Percentiles rank a stretch among this genome's conserved stretches.
phyloP scores from a whole-genome alignment of 2,329 filamentous ascomycete genomes.

The Elsinoe australis region DNA sequence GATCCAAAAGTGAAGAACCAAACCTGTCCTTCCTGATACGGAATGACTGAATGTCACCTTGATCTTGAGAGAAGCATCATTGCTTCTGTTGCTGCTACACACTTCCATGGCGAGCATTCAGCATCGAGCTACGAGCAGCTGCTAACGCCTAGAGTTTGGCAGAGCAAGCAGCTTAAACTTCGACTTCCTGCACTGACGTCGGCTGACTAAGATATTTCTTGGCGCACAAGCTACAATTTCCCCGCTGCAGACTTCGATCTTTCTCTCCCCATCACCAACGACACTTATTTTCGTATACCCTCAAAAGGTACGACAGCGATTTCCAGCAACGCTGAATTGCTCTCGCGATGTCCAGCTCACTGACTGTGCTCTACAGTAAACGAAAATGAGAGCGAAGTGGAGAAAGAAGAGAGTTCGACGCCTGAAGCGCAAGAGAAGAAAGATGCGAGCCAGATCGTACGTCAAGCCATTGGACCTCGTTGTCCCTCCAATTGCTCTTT shows the following conservation, averaged over 20 bases:
- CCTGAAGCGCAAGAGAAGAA: conserved; percentile 99
- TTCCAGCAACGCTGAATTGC: too few relatives aligned
- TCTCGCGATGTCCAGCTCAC: too few relatives aligned
- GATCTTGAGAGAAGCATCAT: neutral
- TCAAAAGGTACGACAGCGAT: conserved; percentile 30
- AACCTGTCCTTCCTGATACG: conserved; percentile 11
- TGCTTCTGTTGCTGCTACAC: neutral
- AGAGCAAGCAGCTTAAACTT: too few relatives aligned
- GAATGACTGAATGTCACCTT: neutral
- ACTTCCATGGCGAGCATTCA: too few relatives aligned
- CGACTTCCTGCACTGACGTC: too few relatives aligned
- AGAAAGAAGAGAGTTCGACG: conserved; percentile 99
- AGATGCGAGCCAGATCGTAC: conserved; percentile 97
- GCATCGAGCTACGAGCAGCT: neutral
- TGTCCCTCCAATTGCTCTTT: neutral
- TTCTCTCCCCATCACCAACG: conserved; percentile 32
- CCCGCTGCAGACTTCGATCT: conserved; percentile 21
- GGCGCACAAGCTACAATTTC: conserved; percentile 22
- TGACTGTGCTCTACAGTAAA: conserved; percentile 27
- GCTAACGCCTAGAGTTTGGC: too few relatives aligned
- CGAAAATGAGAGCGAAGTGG: conserved; percentile 91
- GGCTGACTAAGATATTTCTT: too few relatives aligned
- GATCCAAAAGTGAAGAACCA: neutral
- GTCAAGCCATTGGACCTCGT: conserved; percentile 33
- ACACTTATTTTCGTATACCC: conserved; percentile 38